A percentile compares a stretch with the other conserved stretches of the same genome.
Evolutionary conservation across 2,329 filamentous ascomycete species (phyloP).

Genomic region (Sphaerulina populicola): DNA sequence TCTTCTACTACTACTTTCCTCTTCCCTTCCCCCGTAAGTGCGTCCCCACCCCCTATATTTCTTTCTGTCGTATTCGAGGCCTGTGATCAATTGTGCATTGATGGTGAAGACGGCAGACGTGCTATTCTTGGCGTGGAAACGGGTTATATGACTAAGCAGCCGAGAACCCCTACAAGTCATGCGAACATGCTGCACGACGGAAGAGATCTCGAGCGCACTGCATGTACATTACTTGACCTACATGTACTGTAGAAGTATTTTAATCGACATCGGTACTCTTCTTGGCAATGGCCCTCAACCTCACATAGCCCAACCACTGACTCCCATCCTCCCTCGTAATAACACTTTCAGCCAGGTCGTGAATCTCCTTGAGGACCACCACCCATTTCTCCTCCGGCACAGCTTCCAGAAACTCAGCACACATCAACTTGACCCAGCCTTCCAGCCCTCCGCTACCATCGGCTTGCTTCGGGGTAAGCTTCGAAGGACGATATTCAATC

Average conservation of each 20-base stretch:
- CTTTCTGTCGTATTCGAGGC: too few relatives aligned
- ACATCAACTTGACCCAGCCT: slow-evolving; percentile 53
- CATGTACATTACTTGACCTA: too few relatives aligned
- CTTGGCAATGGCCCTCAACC: slow-evolving; percentile 38
- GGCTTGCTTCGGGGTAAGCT: slow-evolving; percentile 34
- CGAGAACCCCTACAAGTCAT: too few relatives aligned
- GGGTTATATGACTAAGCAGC: not conserved
- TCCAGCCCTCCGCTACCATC: slow-evolving; percentile 20
- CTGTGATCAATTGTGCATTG: not conserved
- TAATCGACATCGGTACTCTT: slow-evolving; percentile 20
- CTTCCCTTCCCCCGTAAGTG: not conserved
- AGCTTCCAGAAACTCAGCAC: slow-evolving; percentile 48
- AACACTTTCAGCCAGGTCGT: slow-evolving; percentile 48
- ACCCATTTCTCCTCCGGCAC: slow-evolving; percentile 44
- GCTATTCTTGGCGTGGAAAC: not conserved
- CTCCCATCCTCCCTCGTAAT: slow-evolving; percentile 51
- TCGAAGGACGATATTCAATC: slow-evolving; percentile 57
- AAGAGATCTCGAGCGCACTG: too few relatives aligned
- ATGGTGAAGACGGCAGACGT: not conserved
- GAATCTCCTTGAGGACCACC: slow-evolving; percentile 46
- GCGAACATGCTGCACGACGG: too few relatives aligned
- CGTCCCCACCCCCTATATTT: not conserved
- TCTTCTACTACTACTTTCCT: too few relatives aligned
- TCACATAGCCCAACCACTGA: slow-evolving; percentile 42
- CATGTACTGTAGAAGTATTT: not conserved